Evolutionary conservation across 495 filamentous ascomycete species (phyloP).

Genomic region (Penicillium mononematosum): DNA sequence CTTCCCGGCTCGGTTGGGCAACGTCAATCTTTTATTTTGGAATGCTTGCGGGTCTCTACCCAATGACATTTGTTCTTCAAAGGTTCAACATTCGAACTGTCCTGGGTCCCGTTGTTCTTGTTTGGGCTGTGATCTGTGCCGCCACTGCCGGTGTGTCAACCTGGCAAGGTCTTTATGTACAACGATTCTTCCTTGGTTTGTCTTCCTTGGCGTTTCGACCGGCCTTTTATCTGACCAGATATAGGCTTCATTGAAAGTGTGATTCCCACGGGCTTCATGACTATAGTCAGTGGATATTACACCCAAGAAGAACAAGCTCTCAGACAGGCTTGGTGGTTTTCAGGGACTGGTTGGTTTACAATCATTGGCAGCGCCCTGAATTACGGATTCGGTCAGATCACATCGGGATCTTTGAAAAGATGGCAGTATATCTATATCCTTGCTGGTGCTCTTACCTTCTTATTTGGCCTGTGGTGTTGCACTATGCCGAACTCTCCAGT

Average conservation of each 20-base stretch:
- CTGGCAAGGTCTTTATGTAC: constrained; percentile 63
- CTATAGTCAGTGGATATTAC: constrained; percentile 62
- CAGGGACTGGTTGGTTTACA: constrained; percentile 62
- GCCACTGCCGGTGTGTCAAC: constrained; percentile 64
- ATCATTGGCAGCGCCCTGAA: constrained; percentile 66
- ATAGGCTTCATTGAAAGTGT: constrained; percentile 64
- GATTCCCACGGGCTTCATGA: constrained; percentile 69
- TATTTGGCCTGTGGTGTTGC: constrained; percentile 65
- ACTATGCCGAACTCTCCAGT: constrained; percentile 53
- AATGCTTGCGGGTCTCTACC: constrained; percentile 70
- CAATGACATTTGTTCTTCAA: constrained; percentile 67
- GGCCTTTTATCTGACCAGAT: not conserved
- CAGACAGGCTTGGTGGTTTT: constrained; percentile 70
- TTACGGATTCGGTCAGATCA: constrained; percentile 69
- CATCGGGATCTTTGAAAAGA: constrained; percentile 47
- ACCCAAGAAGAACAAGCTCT: constrained; percentile 66
- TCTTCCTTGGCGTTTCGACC: not conserved
- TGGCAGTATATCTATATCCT: constrained; percentile 74
- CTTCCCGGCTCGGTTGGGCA: constrained; percentile 67
- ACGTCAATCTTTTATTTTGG: constrained; percentile 80
- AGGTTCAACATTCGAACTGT: constrained; percentile 61
- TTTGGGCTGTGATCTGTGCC: constrained; percentile 68
- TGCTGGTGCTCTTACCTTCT: constrained; percentile 60
- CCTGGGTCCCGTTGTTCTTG: constrained; percentile 60
- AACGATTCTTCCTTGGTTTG: constrained; percentile 65